These are phyloP conservation scores for Juglanconis juglandina DNA, from an alignment of 2,329 filamentous ascomycete species.

Conservation along the genomic window DNA sequence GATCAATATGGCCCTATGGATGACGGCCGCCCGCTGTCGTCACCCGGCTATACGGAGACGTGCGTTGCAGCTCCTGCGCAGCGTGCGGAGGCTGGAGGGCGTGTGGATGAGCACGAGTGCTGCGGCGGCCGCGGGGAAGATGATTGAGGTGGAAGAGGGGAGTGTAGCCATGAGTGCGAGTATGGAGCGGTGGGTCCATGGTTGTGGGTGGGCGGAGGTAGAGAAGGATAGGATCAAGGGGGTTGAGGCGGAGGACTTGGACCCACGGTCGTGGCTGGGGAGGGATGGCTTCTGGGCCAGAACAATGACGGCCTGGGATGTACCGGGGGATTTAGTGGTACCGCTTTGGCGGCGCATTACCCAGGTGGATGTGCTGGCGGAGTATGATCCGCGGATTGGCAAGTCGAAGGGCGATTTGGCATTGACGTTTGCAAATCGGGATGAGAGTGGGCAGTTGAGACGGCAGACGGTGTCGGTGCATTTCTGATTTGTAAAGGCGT, in stretches of 20 bases:
- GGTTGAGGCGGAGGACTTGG: constrained; percentile 9
- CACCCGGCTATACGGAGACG: constrained; percentile 28
- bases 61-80: constrained; percentile 23
- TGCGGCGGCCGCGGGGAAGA: constrained; percentile 25
- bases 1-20: constrained; percentile 29
- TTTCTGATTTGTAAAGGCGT: background rate
- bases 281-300: background rate
- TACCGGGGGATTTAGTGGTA: background rate
- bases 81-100: constrained; percentile 30
- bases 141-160: constrained; percentile 20
- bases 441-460: background rate
- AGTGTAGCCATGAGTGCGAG: background rate
- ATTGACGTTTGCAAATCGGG: background rate
- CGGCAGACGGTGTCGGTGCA: background rate
- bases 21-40: constrained; percentile 27
- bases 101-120: constrained; percentile 31
- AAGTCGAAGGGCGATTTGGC: constrained; percentile 2
- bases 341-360: constrained; percentile 3
- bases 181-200: too few relatives aligned
- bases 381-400: constrained; percentile 5
- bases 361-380: background rate
- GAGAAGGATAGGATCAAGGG: background rate
- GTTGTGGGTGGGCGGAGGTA: background rate
- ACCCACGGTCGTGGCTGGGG: constrained; percentile 2
- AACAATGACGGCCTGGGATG: background rate